phyloP scores from a whole-genome alignment of 306 rosid species.

The Prunus davidiana region DNA sequence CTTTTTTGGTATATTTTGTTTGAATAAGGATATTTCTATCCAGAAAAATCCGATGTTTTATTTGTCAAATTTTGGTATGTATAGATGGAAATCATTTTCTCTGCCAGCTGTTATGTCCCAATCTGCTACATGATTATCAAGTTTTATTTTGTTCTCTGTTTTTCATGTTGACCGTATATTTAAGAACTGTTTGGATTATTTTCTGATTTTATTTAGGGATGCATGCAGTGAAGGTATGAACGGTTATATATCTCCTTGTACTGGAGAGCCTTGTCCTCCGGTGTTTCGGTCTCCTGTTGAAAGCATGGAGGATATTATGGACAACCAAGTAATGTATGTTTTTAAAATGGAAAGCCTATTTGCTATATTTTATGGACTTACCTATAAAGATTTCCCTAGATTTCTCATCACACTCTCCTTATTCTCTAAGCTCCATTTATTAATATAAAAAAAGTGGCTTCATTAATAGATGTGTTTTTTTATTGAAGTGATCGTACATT shows the following conservation, averaged over 20 bases:
- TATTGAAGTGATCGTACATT: slow-evolving; percentile 1
- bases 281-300: slow-evolving; percentile 88
- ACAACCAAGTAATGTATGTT: slow-evolving; percentile 93
- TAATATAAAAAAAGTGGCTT: not conserved
- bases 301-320: slow-evolving; percentile 85
- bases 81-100: too few species aligned
- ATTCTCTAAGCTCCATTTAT: not conserved
- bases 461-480: not conserved
- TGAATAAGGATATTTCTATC: not conserved
- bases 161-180: slow-evolving; percentile 17
- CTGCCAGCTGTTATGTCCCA: too few species aligned
- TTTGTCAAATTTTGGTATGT: not conserved
- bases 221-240: slow-evolving; percentile 98
- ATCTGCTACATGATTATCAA: not conserved
- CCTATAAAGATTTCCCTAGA: too few species aligned
- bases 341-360: not conserved
- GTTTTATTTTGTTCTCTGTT: not conserved
- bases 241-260: slow-evolving; percentile 83
- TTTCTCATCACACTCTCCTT: too few species aligned
- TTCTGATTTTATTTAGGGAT: slow-evolving; percentile 72
- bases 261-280: slow-evolving; percentile 95
- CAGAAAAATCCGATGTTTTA: not conserved
- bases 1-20: not conserved
- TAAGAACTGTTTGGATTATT: slow-evolving; percentile 34
- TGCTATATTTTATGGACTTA: not conserved